phyloP scores from a whole-genome alignment of 805 yeast species.

The Scheffersomyces spartinae region DNA sequence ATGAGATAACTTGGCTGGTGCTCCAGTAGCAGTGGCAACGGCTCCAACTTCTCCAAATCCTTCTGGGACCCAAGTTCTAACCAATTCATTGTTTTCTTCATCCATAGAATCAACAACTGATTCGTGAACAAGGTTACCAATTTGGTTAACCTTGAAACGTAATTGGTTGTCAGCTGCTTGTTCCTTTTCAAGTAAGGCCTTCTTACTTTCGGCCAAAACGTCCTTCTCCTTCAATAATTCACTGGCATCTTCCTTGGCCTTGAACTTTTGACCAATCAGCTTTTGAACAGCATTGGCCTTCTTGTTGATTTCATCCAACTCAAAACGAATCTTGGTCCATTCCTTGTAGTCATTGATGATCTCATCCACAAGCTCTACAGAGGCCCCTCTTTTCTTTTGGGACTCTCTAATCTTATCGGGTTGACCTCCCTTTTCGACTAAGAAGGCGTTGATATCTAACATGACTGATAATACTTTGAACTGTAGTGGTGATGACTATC shows the following conservation, averaged over 20 bases:
- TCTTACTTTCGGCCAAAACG: conserved; percentile 57
- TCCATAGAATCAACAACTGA: conserved; percentile 78
- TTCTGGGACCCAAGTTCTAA: conserved; percentile 81
- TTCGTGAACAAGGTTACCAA: conserved; percentile 92
- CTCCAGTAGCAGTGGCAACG: conserved; percentile 67
- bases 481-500: too few relatives aligned
- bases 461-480: too few relatives aligned
- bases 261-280: conserved; percentile 84
- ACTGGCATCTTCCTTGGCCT: conserved; percentile 88
- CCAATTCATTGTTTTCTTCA: conserved; percentile 84
- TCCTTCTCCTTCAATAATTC: conserved; percentile 80
- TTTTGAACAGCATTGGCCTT: conserved; percentile 81
- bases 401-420: conserved; percentile 82
- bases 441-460: conserved; percentile 88
- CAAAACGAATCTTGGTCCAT: conserved; percentile 85
- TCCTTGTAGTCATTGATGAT: conserved; percentile 82
- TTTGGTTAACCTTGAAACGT: conserved; percentile 71
- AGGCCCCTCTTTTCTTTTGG: conserved; percentile 87
- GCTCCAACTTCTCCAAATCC: conserved; percentile 47
- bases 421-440: conserved; percentile 94
- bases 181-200: conserved; percentile 53
- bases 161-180: conserved; percentile 68
- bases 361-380: conserved; percentile 93
- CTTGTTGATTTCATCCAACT: conserved; percentile 84
- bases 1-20: conserved; percentile 75